Percentiles rank a stretch among this genome's conserved stretches.
Evolutionary conservation across 768 basidiomycete genomes (phyloP).

Genomic region (Gloeostereum incarnatum): DNA sequence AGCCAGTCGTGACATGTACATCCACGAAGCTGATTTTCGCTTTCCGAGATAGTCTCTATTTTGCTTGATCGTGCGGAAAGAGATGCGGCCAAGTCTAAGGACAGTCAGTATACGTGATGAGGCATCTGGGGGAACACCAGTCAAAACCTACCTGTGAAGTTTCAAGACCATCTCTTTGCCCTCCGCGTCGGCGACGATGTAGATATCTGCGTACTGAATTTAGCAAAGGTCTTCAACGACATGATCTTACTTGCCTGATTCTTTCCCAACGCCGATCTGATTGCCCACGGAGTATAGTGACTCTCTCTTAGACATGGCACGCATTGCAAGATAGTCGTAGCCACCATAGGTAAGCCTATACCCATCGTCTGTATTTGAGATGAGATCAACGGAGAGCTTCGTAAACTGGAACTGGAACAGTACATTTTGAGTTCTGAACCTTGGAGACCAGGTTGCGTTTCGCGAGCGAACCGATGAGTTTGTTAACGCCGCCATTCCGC

Average conservation of each 20-base stretch:
- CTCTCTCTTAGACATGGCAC: slow-evolving; percentile 85
- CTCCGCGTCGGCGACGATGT: slow-evolving; percentile 79
- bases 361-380: slow-evolving; percentile 68
- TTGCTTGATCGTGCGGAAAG: slow-evolving; percentile 92
- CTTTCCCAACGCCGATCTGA: slow-evolving; percentile 97
- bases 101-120: slow-evolving; percentile 6
- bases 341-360: slow-evolving; percentile 97
- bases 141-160: slow-evolving; percentile 66
- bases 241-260: slow-evolving; percentile 55
- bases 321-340: slow-evolving; percentile 94
- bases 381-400: slow-evolving; percentile 4
- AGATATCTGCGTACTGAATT: slow-evolving; percentile 52
- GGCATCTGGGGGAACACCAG: not conserved
- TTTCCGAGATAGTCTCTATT: slow-evolving; percentile 96
- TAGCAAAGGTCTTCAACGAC: not conserved
- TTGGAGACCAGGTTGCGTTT: slow-evolving; percentile 86
- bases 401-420: slow-evolving; percentile 7
- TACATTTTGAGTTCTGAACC: slow-evolving; percentile 91
- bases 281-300: slow-evolving; percentile 89
- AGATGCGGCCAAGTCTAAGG: slow-evolving; percentile 89
- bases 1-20: slow-evolving; percentile 96
- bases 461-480: slow-evolving; percentile 80
- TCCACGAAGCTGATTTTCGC: slow-evolving; percentile 95
- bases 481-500: slow-evolving; percentile 89
- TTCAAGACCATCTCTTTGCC: slow-evolving; percentile 88